These are phyloP conservation scores for Lodderomyces pseudojiufengensis DNA, from an alignment of 1,139 yeast genomes.

Conservation along the genomic window DNA sequence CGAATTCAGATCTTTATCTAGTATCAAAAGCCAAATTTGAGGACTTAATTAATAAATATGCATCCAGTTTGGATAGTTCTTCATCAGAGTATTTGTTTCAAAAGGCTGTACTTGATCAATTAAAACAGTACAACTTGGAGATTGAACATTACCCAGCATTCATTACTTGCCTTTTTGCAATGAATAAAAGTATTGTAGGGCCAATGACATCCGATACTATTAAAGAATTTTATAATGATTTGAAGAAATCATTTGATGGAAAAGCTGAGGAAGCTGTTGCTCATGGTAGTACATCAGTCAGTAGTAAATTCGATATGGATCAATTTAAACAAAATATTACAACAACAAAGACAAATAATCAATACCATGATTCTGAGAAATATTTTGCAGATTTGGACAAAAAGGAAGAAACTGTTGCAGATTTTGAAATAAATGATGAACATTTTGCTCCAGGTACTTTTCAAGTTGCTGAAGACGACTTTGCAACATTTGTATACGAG, in stretches of 20 bases:
- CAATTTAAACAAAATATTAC: constrained; percentile 17
- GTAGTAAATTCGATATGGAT: constrained; percentile 21
- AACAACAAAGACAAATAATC: constrained; percentile 2
- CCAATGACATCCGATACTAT: constrained; percentile 9
- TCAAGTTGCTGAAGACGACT: too few relatives aligned
- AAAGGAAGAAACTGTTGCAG: not conserved
- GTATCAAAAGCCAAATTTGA: constrained; percentile 16
- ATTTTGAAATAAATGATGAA: not conserved
- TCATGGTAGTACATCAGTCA: not conserved
- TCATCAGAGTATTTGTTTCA: constrained; percentile 15
- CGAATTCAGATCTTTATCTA: constrained; percentile 16
- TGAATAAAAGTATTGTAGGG: constrained; percentile 10
- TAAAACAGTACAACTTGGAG: constrained; percentile 16
- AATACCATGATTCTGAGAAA: constrained; percentile 23
- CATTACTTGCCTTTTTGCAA: constrained; percentile 19
- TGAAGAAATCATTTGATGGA: constrained; percentile 18
- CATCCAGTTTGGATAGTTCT: constrained; percentile 7
- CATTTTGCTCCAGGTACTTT: too few relatives aligned
- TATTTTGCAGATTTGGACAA: constrained; percentile 16
- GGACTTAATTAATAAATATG: constrained; percentile 12
- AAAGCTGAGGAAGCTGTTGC: not conserved
- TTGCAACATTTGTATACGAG: too few relatives aligned
- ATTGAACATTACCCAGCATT: constrained; percentile 23
- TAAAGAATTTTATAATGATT: constrained; percentile 19
- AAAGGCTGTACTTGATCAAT: constrained; percentile 14